Evolutionary conservation across 2,329 filamentous ascomycete genomes (phyloP), one percentile per base, ranked within the genome.

Genomic region (Monilinia fructicola): DNA sequence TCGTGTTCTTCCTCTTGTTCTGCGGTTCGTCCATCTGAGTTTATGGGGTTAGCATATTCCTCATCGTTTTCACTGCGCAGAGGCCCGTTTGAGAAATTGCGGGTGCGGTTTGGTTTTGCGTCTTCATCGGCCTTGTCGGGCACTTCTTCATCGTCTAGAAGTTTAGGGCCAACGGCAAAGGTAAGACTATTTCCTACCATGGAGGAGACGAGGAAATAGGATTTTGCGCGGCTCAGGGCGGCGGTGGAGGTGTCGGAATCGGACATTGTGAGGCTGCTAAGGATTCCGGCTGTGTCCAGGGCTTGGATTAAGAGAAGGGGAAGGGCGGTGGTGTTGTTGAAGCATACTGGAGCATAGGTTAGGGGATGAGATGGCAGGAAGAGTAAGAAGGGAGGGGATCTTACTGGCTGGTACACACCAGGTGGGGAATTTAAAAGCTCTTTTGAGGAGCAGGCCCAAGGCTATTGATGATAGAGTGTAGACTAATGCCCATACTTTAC

Each of bases 161-260:
- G 77, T 21, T 81, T 78, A 0, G 87, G 87, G 0, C 87, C 87
- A 3, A 90, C 77, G 0, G 85, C 85, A 74, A 90, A 90, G 0
- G 87, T 89, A 68, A 90, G 76, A 63, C 83, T 85, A 72, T 86
- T 88, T 56, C 81, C 83, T 21, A 90, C 80, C 66, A 88, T 88
- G 42, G 56, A 59, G 7, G 56, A 89, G 67, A 90, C 82, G 7
- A 90, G 77, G 72, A 90, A 89, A 74, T 88, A 90, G 21, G 84
- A 85, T 73, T 88, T 85, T 11, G 86, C 86, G 11, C 87, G 79
- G 64, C 84, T 81, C 16, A 89, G 78, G 0, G 84, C 85, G 2
- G 78, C 78, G 2, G 76, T 70, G 2, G 78, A 78, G 74, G 70
- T 83, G 79, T 75, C 81, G 2, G 23, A n/a, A 71, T 71, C 81